phyloP scores from a whole-genome alignment of 1,139 yeast species.

The Saccharomyces pastorianus region DNA sequence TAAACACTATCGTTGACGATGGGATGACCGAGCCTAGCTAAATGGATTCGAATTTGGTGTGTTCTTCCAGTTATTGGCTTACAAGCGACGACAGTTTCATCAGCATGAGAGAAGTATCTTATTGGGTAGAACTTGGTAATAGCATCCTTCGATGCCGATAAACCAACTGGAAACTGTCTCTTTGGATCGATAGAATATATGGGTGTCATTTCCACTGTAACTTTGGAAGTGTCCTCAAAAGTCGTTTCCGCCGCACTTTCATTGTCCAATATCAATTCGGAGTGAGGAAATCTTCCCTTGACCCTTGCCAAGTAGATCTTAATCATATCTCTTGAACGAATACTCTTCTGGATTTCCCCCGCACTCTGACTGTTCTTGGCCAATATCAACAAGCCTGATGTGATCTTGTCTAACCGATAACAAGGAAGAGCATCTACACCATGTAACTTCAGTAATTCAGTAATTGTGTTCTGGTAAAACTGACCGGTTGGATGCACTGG shows the following conservation, averaged over 20 bases:
- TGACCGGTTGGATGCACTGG: conserved; percentile 78
- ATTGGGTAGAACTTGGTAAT: conserved; percentile 36
- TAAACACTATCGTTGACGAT: conserved; percentile 63
- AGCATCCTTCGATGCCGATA: conserved; percentile 33
- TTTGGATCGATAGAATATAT: conserved; percentile 68
- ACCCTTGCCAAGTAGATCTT: conserved; percentile 55
- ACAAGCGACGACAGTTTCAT: conserved; percentile 56
- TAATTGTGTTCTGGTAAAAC: conserved; percentile 51
- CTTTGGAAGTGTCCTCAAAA: conserved; percentile 29
- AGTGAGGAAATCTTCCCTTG: conserved; percentile 46
- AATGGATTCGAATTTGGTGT: conserved; percentile 72
- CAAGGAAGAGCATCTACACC: conserved; percentile 44
- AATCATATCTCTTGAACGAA: conserved; percentile 37
- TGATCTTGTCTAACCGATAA: conserved; percentile 63
- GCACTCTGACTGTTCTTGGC: conserved; percentile 45
- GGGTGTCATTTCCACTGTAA: conserved; percentile 47
- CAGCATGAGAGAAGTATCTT: conserved; percentile 25
- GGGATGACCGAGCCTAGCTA: conserved; percentile 57
- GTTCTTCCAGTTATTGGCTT: conserved; percentile 66
- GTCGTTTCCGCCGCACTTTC: not conserved
- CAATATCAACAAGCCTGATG: conserved; percentile 64
- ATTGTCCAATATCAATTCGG: conserved; percentile 11
- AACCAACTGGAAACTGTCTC: conserved; percentile 28
- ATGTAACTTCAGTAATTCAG: conserved; percentile 45
- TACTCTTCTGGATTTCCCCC: conserved; percentile 36